Evolutionary conservation across 2,329 filamentous ascomycete genomes (phyloP).

Genomic region (Colletotrichum lindemuthianum): DNA sequence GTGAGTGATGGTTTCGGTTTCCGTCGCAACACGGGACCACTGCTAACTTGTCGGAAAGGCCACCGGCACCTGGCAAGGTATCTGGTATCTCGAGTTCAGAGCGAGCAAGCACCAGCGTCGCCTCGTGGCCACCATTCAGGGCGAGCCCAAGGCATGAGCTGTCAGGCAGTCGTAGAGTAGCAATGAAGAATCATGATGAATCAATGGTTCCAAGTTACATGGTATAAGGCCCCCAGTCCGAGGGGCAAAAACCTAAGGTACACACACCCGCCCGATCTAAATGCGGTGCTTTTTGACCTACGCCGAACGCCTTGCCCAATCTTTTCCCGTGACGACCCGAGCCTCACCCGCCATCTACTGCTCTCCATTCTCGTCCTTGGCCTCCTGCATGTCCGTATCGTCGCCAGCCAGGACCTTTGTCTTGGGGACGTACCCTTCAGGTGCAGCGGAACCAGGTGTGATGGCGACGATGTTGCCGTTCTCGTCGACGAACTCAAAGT

Average conservation of each 20-base stretch:
- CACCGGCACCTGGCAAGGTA: slow-evolving; percentile 82
- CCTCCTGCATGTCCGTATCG: slow-evolving; percentile 68
- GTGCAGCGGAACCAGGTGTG: slow-evolving; percentile 76
- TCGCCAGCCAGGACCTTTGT: slow-evolving; percentile 73
- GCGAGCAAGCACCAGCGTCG: slow-evolving; percentile 78
- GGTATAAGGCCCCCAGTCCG: slow-evolving; percentile 10
- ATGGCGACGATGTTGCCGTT: slow-evolving; percentile 85
- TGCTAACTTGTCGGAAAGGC: slow-evolving; percentile 49
- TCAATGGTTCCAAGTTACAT: slow-evolving; percentile 7
- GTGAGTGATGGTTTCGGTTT: slow-evolving; percentile 51
- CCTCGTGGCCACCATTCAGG: slow-evolving; percentile 94
- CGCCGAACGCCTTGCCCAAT: slow-evolving; percentile 37
- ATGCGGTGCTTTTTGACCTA: slow-evolving; percentile 31
- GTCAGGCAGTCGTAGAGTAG: not conserved
- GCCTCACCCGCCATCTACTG: slow-evolving; percentile 16
- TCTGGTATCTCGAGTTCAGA: slow-evolving; percentile 95
- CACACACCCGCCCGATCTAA: slow-evolving; percentile 30
- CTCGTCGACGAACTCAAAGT: slow-evolving; percentile 98
- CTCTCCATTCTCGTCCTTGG: slow-evolving; percentile 56
- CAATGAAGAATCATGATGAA: not conserved
- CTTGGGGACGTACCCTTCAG: slow-evolving; percentile 69
- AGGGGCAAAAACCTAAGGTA: slow-evolving; percentile 28
- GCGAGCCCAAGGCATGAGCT: slow-evolving; percentile 68
- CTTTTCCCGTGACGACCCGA: slow-evolving; percentile 16
- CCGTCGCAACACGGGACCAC: not conserved